phyloP scores from a whole-genome alignment of 2,329 filamentous ascomycete genomes.

The Colletotrichum incanum region DNA sequence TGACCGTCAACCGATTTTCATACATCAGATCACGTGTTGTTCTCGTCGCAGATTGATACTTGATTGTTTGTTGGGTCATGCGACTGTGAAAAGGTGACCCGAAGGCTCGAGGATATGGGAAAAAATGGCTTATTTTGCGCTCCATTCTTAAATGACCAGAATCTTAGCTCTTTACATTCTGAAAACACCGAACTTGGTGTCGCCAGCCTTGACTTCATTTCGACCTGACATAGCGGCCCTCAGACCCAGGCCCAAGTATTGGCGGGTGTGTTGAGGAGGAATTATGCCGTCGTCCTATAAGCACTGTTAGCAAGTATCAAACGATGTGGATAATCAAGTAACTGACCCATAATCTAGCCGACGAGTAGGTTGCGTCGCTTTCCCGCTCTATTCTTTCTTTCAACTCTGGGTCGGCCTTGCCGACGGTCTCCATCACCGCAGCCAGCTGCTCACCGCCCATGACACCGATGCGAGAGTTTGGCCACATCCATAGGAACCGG shows the following conservation, averaged over 20 bases:
- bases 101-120: not conserved
- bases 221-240: conserved; percentile 79
- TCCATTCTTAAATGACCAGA: not conserved
- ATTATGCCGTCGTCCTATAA: conserved; percentile 83
- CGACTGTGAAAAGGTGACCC: not conserved
- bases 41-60: not conserved
- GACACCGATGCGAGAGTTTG: conserved; percentile 94
- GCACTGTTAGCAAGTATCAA: conserved; percentile 32
- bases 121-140: not conserved
- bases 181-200: conserved; percentile 85
- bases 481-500: conserved; percentile 96
- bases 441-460: conserved; percentile 96
- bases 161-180: conserved; percentile 73
- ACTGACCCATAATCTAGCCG: conserved; percentile 87
- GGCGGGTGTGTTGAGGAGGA: conserved; percentile 81
- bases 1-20: not conserved
- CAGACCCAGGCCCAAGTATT: conserved; percentile 81
- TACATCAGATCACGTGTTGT: not conserved
- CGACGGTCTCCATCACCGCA: conserved; percentile 95
- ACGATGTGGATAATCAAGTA: conserved; percentile 23
- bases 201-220: conserved; percentile 72
- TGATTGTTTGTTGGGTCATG: not conserved
- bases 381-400: conserved; percentile 90
- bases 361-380: conserved; percentile 90
- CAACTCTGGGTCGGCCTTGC: conserved; percentile 84